Evolutionary conservation across 2,329 filamentous ascomycete genomes (phyloP), one percentile per base, ranked within the genome.

Genomic region (Thielaviopsis musarum): DNA sequence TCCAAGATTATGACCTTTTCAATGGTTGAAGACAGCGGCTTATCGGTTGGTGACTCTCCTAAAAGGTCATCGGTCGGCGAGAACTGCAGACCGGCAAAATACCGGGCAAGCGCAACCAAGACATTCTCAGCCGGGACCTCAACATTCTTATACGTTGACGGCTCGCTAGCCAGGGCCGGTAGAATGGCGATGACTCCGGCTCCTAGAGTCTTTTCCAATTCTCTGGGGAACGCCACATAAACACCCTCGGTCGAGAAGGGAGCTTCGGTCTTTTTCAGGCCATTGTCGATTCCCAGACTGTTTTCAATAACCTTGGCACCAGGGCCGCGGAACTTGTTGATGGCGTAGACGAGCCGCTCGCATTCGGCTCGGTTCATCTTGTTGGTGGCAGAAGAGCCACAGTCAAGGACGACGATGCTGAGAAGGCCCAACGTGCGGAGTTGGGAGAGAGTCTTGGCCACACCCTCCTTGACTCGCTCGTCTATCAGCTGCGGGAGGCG

Each of bases 1-100:
- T 98, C 93, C 6, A 98, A 77, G 28, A 98, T 75, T 63, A 98
- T 95, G 51, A 98, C 77, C 41, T 91, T 81, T 67, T 97, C 91
- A 5, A 98, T 73, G 0, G 80, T 61, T 28, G 78, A 74, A 56
- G 82, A 78, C 45, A 90, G 70, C 0, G 61, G 56, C 26, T 58
- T 59, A 19, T 52, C 26, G n/a, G 49, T 45, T 21, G 58, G 55
- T 5, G 58, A 30, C 21, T 49, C 30, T 2, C 51, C 51, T 2
- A 60, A 52, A 21, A 54, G 57, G 28, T 62, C 54, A 51, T 54
- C 54, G 5, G 59, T 53, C 4, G 55, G 41, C 15, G 55, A 59
- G 41, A 78, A 74, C 57, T 82, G 79, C 45, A 90, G 70, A 0
- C 87, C 88, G 5, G 83, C 81, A 60, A 95, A 81, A 67, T 88